Conservation (phyloP, 192 early-diverging fungal species). For the Backusella mclennaniae region DNA sequence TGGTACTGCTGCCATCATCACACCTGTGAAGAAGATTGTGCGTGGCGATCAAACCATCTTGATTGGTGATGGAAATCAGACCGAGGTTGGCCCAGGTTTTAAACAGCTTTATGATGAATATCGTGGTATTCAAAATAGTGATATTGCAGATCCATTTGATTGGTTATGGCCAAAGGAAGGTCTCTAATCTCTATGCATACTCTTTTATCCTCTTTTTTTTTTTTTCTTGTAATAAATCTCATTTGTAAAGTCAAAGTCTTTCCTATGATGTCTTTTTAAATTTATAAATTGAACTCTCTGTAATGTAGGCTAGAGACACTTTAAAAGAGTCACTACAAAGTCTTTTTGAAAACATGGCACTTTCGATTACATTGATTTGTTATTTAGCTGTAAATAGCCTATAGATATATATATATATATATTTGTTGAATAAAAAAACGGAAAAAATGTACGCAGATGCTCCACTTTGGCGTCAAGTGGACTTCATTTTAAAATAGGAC, state of each 20-base stretch:
- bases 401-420: no score
- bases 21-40: slow-evolving; percentile 68
- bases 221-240: background rate
- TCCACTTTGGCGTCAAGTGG: no score
- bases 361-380: no score
- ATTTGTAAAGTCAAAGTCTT: background rate
- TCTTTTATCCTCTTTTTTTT: background rate
- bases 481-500: no score
- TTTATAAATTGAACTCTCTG: no score
- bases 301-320: no score
- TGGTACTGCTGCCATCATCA: slow-evolving; percentile 77
- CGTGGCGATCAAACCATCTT: slow-evolving; percentile 42
- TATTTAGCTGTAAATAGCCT: no score
- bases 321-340: no score
- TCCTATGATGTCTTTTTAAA: no score
- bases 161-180: slow-evolving; percentile 76
- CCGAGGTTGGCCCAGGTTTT: slow-evolving; percentile 53
- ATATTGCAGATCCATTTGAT: slow-evolving; percentile 53
- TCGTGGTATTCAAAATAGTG: slow-evolving; percentile 66
- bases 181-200: slow-evolving; percentile 12
- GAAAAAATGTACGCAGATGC: no score
- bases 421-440: no score
- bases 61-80: slow-evolving; percentile 44
- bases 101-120: slow-evolving; percentile 54
- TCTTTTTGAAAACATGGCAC: no score